Evolutionary conservation across 257 asterid genomes (phyloP).

Genomic region (Jacaranda copaia): DNA sequence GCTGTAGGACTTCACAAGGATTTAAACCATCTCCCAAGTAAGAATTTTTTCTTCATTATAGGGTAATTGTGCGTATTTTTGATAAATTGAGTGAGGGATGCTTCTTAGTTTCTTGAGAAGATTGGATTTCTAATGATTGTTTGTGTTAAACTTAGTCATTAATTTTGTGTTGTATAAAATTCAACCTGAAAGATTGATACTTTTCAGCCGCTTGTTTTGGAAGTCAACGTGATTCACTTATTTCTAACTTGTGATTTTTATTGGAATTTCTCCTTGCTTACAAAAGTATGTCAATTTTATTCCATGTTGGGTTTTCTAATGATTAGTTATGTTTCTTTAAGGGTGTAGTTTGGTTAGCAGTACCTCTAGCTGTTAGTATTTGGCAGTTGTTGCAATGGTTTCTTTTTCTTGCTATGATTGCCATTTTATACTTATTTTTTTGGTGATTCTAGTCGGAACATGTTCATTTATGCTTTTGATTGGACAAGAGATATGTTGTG

Average conservation of each 20-base stretch:
- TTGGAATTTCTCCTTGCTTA: background rate
- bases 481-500: background rate
- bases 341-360: background rate
- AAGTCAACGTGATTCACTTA: background rate
- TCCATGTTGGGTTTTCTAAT: conserved; percentile 2
- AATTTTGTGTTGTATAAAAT: background rate
- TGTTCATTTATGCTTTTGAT: background rate
- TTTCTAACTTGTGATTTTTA: background rate
- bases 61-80: background rate
- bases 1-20: conserved; percentile 59
- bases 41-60: conserved; percentile 24
- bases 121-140: background rate
- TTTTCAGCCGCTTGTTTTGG: background rate
- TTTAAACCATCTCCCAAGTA: conserved; percentile 79
- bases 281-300: background rate
- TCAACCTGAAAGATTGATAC: background rate
- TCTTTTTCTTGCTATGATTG: too few relatives aligned
- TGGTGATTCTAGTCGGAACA: background rate
- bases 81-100: background rate
- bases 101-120: background rate
- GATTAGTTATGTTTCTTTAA: background rate
- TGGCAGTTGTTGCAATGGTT: background rate
- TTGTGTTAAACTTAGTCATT: background rate
- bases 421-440: too few relatives aligned
- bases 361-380: background rate